These are phyloP conservation scores for Cyclaneusma minus DNA, from an alignment of 2,329 filamentous ascomycete genomes.

Conservation along the genomic window DNA sequence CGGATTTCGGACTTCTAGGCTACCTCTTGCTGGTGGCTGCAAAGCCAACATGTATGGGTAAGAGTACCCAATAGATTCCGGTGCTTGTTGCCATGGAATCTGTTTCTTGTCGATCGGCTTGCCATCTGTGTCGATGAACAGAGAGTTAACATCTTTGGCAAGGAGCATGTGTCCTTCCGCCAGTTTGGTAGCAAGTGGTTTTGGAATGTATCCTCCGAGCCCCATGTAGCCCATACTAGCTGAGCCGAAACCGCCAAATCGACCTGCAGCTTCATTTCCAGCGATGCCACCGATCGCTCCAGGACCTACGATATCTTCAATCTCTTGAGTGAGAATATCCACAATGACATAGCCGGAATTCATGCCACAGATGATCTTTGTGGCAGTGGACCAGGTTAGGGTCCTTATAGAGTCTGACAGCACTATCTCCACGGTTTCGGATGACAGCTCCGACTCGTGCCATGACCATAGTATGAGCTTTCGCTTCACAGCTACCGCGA, in stretches of 20 bases:
- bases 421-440: constrained; percentile 60
- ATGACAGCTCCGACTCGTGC: constrained; percentile 80
- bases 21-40: constrained; percentile 68
- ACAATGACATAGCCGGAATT: constrained; percentile 84
- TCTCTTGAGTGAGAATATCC: constrained; percentile 58
- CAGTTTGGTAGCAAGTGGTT: constrained; percentile 71
- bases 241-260: constrained; percentile 70
- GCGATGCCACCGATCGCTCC: constrained; percentile 53
- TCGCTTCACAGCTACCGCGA: constrained; percentile 87
- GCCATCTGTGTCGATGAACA: constrained; percentile 77
- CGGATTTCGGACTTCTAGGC: constrained; percentile 81
- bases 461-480: constrained; percentile 85
- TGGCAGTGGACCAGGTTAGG: constrained; percentile 81
- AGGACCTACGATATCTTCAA: constrained; percentile 66
- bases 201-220: constrained; percentile 79
- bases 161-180: constrained; percentile 73
- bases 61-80: constrained; percentile 85
- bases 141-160: constrained; percentile 94
- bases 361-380: constrained; percentile 77
- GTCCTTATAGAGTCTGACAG: constrained; percentile 75
- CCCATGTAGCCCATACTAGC: constrained; percentile 96
- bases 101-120: constrained; percentile 71
- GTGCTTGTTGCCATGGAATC: constrained; percentile 80
- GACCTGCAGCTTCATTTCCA: constrained; percentile 28
- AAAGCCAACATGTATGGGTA: constrained; percentile 90